Base-by-base conservation (phyloP, 768 basidiomycete species). In the Hydnomerulius pinastri region DNA sequence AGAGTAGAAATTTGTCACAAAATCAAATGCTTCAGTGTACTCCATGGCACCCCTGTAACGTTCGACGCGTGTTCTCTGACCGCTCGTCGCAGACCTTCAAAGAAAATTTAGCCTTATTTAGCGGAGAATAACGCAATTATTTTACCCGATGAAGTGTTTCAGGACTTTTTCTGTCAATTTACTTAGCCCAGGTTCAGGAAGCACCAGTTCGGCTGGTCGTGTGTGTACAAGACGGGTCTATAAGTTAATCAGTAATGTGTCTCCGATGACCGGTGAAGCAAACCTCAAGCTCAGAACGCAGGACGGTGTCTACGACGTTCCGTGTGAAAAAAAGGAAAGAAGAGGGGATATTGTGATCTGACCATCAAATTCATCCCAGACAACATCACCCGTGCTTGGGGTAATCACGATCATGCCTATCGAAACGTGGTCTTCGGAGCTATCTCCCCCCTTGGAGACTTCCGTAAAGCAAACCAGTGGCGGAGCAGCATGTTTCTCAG, bases 331-430 rank as follows among this genome's bases (percentile, higher is more conserved):
- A 39, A 41, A 30, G 24, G 46, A 53, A 49, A 10, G 38, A 11
- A 13, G n/a, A 37, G 25, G 29, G 4, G 29, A 12, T 29, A 41
- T n/a, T 43, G 25, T 17, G 11, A 25, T 43, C 61, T 45, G 60
- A 86, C 90, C 93, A 46, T 88, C 77, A 61, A 95, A 96, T 48
- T 90, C 83, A 61, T 99, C 96, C 83, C 92, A 98, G 2, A 92
- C 72, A 3, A 99, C 87, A 56, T 97, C 95, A 1, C 96, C 96
- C 0, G 93, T 97, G 40, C 85, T 85, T 1, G 94, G 91, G 49
- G 84, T 83, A 13, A 97, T 83, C 13, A 82, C 80, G 28, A 98
- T 77, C 68, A 98, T 74, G 7, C 86, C 86, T 33, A 98, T 77
- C 1, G 60, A 70, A 4, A 82, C 77, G 43, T 76, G 59, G 4